Conservation (phyloP, 768 basidiomycete species). For the Pleurotus platypus region DNA sequence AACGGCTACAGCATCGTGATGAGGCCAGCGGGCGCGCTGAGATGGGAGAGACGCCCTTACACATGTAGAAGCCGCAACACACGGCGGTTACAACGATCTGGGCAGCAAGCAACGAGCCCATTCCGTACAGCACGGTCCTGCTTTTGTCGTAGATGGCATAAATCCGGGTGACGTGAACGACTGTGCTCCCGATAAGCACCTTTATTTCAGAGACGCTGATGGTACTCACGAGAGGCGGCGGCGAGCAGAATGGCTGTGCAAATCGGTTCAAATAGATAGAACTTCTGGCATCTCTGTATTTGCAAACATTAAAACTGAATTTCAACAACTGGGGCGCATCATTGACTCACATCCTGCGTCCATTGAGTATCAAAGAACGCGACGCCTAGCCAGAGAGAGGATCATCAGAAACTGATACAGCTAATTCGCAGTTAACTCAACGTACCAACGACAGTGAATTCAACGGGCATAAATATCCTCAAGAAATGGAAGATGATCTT, state of each 20-base stretch:
- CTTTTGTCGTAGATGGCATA: constrained; percentile 76
- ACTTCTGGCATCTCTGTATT: constrained; percentile 54
- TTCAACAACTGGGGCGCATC: not conserved
- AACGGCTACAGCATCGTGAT: constrained; percentile 42
- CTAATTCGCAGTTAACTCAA: not conserved
- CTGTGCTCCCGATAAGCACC: constrained; percentile 24
- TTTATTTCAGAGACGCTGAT: not conserved
- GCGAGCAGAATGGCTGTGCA: constrained; percentile 78
- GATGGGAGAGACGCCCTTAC: constrained; percentile 31
- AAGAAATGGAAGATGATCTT: constrained; percentile 77
- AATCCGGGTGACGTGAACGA: constrained; percentile 73
- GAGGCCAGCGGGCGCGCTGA: constrained; percentile 1
- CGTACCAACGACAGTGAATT: constrained; percentile 73
- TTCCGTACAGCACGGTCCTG: constrained; percentile 45
- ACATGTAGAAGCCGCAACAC: constrained; percentile 75
- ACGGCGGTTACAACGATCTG: constrained; percentile 74
- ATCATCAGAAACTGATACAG: constrained; percentile 8
- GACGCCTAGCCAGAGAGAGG: constrained; percentile 45
- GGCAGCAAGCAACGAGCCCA: constrained; percentile 57
- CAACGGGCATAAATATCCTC: constrained; percentile 72
- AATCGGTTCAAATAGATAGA: constrained; percentile 86
- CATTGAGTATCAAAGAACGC: constrained; percentile 83
- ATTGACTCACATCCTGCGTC: constrained; percentile 42
- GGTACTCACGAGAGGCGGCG: constrained; percentile 49
- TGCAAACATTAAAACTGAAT: constrained; percentile 2